Evolutionary conservation across 139 green algal genomes (phyloP), one percentile per base, ranked within the genome.

Genomic region (Picochlorum sp.): DNA sequence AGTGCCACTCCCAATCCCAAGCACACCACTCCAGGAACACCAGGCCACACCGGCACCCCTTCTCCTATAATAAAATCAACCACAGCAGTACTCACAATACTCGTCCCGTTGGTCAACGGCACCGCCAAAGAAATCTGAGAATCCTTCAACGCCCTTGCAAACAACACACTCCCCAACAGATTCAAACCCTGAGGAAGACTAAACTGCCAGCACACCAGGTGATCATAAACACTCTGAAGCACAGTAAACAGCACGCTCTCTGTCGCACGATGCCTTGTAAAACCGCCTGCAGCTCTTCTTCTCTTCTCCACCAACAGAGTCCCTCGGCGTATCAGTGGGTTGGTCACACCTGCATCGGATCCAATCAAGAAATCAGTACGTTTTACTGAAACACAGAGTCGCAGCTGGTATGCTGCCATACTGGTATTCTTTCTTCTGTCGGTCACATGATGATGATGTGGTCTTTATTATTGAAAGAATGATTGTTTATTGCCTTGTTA

Each of bases 51-150:
- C 1, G 51, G 16, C 38, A 83, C 72, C 6, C 16, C 57, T 45
- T 92, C 77, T 0, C 86, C 84, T 9, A 94, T 69, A 3, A 72
- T 37, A 47, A 82, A 21, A 57, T 91, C 86, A 20, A 72, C 59
- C 4, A 86, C 18, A 13, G 84, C 82, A 58, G 82, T 93, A 28
- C 74, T 57, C 0, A 76, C 65, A 34, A 94, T 59, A 56, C 64
- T 77, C 15, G 67, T 57, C 1, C 81, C 86, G 79, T 94, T 94
- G 13, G 86, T 82, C 8, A 83, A 55, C 1, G 86, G 86, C 6
- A 85, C 83, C 0, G 78, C 60, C 5, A 79, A 4, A 0, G 67
- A 81, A 2, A 93, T 59, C 62, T 61, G 34, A 18, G 18, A 14
- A n/a, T 20, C 60, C 10, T 71, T 67, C 1, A 90, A 69, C 5